Percentiles rank a stretch among this genome's conserved stretches.
These are phyloP conservation scores for cucumber (Cucumis sativus) DNA, from an alignment of 306 rosid genomes.

Conservation along the genomic window Cucumber_9930_V3 NC_026659.2:24251501-24252000, in stretches of 20 bases:
- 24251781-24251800: neutral
- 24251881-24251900: neutral
- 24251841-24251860: neutral
- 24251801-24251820: neutral
- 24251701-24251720: neutral
- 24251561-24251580: neutral
- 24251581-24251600: neutral
- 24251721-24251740: neutral
- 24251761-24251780: neutral
- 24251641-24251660: neutral
- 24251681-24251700: neutral
- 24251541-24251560: neutral
- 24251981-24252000: conserved; percentile 82
- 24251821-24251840: neutral
- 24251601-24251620: neutral
- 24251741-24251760: neutral
- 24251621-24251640: neutral
- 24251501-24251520: neutral
- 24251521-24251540: neutral
- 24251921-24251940: conserved; percentile 23
- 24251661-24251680: neutral
- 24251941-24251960: conserved; percentile 76
- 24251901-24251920: neutral
- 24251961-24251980: conserved; percentile 53
- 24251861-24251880: neutral